phyloP scores from a whole-genome alignment of 352 stramenopile species.

The Phytopythium boreale region DNA sequence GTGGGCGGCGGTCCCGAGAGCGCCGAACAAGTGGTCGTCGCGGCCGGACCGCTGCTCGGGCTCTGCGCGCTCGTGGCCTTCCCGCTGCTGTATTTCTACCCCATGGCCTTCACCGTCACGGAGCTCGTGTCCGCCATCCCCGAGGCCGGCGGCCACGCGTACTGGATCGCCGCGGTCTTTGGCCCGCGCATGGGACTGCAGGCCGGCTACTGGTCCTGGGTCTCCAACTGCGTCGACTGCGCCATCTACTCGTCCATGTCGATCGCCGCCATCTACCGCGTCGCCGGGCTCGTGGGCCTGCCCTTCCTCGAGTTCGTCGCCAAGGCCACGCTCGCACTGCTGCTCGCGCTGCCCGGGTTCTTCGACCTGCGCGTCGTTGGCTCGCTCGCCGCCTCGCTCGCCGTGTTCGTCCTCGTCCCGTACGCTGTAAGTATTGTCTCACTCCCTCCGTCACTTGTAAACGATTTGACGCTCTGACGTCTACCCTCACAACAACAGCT shows the following conservation, averaged over 20 bases:
- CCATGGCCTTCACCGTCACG: slow-evolving; percentile 40
- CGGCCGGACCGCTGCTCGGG: slow-evolving; percentile 36
- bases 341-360: slow-evolving; percentile 48
- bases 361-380: slow-evolving; percentile 38
- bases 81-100: slow-evolving; percentile 44
- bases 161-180: slow-evolving; percentile 69
- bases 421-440: slow-evolving; percentile 27
- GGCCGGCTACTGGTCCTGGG: slow-evolving; percentile 80
- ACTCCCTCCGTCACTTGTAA: neutral
- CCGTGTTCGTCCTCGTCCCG: slow-evolving; percentile 30
- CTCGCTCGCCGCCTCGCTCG: slow-evolving; percentile 23
- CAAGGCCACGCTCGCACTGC: slow-evolving; percentile 39
- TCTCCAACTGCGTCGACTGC: slow-evolving; percentile 75
- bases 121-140: slow-evolving; percentile 51
- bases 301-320: slow-evolving; percentile 40
- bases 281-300: slow-evolving; percentile 10
- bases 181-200: slow-evolving; percentile 69
- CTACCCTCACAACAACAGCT: slow-evolving; percentile 13
- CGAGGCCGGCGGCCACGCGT: slow-evolving; percentile 47
- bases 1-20: slow-evolving; percentile 42
- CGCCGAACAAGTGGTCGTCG: slow-evolving; percentile 40
- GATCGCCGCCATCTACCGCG: slow-evolving; percentile 26
- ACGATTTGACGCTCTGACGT: neutral
- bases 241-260: slow-evolving; percentile 63
- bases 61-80: slow-evolving; percentile 34